Evolutionary conservation across 345 rosid genomes (phyloP), one percentile per base, ranked within the genome.

Genomic region (Salix suchowensis): DNA sequence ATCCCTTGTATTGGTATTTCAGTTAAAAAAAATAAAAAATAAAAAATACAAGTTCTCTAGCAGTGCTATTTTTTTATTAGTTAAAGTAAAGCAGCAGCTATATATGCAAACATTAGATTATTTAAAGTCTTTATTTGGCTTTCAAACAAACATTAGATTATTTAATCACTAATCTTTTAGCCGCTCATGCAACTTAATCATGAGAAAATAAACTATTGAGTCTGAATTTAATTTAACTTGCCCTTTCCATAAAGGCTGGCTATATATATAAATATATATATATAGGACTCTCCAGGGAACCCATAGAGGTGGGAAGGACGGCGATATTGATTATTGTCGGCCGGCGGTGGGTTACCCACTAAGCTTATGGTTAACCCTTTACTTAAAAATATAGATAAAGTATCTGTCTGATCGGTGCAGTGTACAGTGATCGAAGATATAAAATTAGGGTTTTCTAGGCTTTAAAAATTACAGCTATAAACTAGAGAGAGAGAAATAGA

Each of bases 311-410:
- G 73, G 83, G 85, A 70, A 82, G 87, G 78, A 32, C 82, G 87
- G 89, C 85, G 78, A 39, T 18, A 61, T 60, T 67, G 62, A 73
- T 75, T 84, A 80, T 78, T 83, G 88, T 87, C 91, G 85, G 91
- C 91, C 90, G 89, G 88, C 88, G 79, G 84, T 87, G 88, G 80
- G 83, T 79, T 76, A 67, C 88, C 89, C 88, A 85, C 88, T 85
- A 77, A 62, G 71, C 12, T 55, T 55, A 32, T 26, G 16, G 9
- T 37, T 68, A 40, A 15, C 64, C 76, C 68, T 65, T 65, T n/a
- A 19, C 69, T 7, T 28, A 50, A 5, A 73, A 64, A 77, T 19
- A 39, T 30, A 65, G 21, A 71, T 50, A 18, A 71, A 46, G 23
- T 26, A 3, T 46, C 1, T 46, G 52, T 46, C 46, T 42, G 46